phyloP scores from a whole-genome alignment of 441 rosid genomes.

The Eutrema salsugineum region DNA sequence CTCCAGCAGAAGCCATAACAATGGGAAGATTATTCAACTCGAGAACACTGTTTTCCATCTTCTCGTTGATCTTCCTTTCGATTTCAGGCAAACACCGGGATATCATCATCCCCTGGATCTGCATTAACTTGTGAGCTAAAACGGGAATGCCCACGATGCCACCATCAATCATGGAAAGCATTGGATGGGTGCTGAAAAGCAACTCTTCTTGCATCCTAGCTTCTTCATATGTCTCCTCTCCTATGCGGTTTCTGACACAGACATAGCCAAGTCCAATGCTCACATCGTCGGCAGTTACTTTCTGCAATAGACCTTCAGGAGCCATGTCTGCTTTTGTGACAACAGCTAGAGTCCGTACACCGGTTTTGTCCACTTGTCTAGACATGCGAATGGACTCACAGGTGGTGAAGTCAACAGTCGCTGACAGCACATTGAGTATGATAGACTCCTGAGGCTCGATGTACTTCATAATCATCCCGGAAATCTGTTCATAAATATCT shows the following conservation, averaged over 20 bases:
- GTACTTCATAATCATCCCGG: slow-evolving; percentile 38
- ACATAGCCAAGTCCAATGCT: slow-evolving; percentile 42
- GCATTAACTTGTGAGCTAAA: slow-evolving; percentile 33
- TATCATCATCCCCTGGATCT: slow-evolving; percentile 34
- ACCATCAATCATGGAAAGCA: slow-evolving; percentile 24
- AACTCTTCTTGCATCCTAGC: slow-evolving; percentile 27
- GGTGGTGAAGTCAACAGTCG: slow-evolving; percentile 30
- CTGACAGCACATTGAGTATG: slow-evolving; percentile 38
- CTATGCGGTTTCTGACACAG: slow-evolving; percentile 43
- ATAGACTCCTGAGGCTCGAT: slow-evolving; percentile 41
- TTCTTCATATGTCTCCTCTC: slow-evolving; percentile 34
- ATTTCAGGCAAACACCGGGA: slow-evolving; percentile 30
- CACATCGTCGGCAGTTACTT: slow-evolving; percentile 40
- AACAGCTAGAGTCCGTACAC: slow-evolving; percentile 41
- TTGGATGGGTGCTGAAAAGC: slow-evolving; percentile 27
- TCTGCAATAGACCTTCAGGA: slow-evolving; percentile 39
- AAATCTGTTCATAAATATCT: slow-evolving; percentile 32
- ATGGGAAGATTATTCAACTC: slow-evolving; percentile 34
- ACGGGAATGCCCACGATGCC: slow-evolving; percentile 38
- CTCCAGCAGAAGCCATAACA: background rate
- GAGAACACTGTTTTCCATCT: background rate
- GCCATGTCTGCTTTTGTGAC: slow-evolving; percentile 36
- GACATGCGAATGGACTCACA: slow-evolving; percentile 47
- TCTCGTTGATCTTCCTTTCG: slow-evolving; percentile 24
- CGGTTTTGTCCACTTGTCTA: slow-evolving; percentile 34